Percentiles rank a stretch among this genome's conserved stretches.
Conservation (phyloP, 305 asterid genomes). For the Petunia hybrid region DNA sequence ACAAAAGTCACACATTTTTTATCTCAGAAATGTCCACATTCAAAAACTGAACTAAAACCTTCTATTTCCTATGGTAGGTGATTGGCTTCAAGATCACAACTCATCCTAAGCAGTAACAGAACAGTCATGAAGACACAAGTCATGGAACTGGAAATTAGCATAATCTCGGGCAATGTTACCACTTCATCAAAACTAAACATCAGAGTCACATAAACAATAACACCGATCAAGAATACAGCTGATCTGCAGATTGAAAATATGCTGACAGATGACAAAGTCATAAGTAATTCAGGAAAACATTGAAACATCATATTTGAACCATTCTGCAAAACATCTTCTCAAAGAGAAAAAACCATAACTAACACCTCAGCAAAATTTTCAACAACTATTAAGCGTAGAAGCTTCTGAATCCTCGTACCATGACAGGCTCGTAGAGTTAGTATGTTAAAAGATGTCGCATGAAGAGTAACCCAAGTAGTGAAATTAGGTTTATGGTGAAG, state of each 20-base stretch:
- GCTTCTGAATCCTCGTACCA: slow-evolving; percentile 14
- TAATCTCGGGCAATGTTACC: background rate
- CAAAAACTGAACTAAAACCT: slow-evolving; percentile 10
- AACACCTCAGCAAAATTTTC: background rate
- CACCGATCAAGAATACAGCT: background rate
- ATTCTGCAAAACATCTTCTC: background rate
- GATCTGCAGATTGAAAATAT: slow-evolving; percentile 10
- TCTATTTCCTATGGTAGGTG: background rate
- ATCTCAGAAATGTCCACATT: slow-evolving; percentile 29
- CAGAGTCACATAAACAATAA: slow-evolving; percentile 8
- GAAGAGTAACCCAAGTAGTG: background rate
- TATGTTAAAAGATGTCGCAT: slow-evolving; percentile 10
- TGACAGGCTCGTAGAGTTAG: background rate
- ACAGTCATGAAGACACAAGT: background rate
- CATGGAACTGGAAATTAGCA: slow-evolving; percentile 7
- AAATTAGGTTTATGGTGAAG: background rate
- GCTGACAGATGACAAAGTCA: slow-evolving; percentile 12
- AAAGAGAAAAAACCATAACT: slow-evolving; percentile 26
- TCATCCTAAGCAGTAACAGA: background rate
- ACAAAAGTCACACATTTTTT: background rate
- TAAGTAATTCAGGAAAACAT: background rate
- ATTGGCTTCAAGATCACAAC: slow-evolving; percentile 8
- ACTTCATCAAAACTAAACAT: background rate
- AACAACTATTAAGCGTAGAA: background rate
- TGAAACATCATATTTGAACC: background rate